Evolutionary conservation across 202 grass and related monocot species (phyloP).

Genomic region (Brachypodium distachyon): DNA sequence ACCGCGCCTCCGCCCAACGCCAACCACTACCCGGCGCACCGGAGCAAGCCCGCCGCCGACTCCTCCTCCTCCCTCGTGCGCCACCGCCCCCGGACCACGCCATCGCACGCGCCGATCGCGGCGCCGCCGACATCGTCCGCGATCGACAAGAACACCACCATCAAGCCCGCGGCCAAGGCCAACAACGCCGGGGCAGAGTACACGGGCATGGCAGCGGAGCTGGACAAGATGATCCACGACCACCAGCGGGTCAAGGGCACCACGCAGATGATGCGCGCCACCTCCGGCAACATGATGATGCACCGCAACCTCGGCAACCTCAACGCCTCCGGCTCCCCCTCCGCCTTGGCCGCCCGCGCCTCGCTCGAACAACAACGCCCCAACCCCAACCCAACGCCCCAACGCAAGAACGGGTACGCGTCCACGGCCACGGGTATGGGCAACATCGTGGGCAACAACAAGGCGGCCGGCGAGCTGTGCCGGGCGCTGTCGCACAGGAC

Average conservation of each 20-base stretch:
- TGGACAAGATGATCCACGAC: conserved; percentile 87
- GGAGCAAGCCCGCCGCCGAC: conserved; percentile 13
- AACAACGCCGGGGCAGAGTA: conserved; percentile 19
- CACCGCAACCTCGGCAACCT: conserved; percentile 90
- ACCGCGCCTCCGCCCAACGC: too few relatives aligned
- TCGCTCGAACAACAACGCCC: conserved; percentile 20
- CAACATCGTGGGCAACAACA: conserved; percentile 43
- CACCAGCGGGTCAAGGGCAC: conserved; percentile 49
- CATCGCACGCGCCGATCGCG: not conserved
- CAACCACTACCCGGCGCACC: not conserved
- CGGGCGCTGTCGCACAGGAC: conserved; percentile 53
- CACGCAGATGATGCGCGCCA: conserved; percentile 55
- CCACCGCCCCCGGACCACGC: conserved; percentile 9
- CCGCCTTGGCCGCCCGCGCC: conserved; percentile 11
- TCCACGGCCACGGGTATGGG: conserved; percentile 23
- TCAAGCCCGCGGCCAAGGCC: not conserved
- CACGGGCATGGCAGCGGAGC: conserved; percentile 67
- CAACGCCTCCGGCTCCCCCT: conserved; percentile 19
- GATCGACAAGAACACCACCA: not conserved
- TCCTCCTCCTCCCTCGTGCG: conserved; percentile 24
- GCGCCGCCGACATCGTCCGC: not conserved
- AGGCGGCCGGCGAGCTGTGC: conserved; percentile 26
- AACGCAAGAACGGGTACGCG: conserved; percentile 24
- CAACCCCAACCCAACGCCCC: conserved; percentile 12
- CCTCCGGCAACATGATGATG: conserved; percentile 94